Conservation (phyloP, 441 rosid genomes). For the Syzygium malaccense region DNA sequence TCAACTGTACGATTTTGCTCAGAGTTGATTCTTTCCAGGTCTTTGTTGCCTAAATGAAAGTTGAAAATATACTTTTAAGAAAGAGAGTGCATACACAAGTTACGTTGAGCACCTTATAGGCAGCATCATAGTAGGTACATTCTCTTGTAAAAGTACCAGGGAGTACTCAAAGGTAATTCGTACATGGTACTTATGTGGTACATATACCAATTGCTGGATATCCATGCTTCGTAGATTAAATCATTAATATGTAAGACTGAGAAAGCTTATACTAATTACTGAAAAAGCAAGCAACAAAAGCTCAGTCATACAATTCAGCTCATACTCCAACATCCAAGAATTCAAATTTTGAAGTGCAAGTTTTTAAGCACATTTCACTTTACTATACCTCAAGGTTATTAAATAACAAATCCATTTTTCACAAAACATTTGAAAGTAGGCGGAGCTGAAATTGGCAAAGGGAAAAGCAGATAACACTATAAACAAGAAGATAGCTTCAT, state of each 20-base stretch:
- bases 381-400: neutral
- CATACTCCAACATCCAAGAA: neutral
- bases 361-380: neutral
- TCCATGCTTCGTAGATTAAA: neutral
- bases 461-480: neutral
- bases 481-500: conserved; percentile 3
- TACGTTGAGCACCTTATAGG: neutral
- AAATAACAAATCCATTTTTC: neutral
- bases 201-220: neutral
- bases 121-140: neutral
- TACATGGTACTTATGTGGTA: neutral
- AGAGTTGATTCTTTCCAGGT: conserved; percentile 91
- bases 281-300: neutral
- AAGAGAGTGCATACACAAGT: neutral
- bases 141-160: neutral
- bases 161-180: neutral
- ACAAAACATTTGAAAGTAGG: neutral
- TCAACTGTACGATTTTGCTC: conserved; percentile 82
- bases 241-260: neutral
- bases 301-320: neutral
- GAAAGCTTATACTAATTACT: neutral
- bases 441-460: neutral
- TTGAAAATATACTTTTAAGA: neutral
- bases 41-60: conserved; percentile 55
- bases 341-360: neutral